Base-by-base conservation (phyloP, 2,329 filamentous ascomycete species). In the Phaeomoniella chlamydospora region DNA sequence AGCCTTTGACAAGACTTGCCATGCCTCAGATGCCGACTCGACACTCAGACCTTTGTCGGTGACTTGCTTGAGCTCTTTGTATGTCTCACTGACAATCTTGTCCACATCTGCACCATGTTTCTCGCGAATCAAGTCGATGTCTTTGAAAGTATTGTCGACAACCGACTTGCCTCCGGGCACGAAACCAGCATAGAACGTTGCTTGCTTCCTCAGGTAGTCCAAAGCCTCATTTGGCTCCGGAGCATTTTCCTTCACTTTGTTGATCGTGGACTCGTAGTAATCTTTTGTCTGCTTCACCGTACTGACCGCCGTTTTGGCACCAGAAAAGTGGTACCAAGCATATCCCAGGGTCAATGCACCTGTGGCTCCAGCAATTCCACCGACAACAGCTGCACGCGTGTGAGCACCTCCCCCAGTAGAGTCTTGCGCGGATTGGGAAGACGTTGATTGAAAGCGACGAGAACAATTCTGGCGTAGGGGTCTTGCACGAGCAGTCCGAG, bases 51-150 rank as follows among this genome's bases (percentile, higher is more conserved):
- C 74, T n/a, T 62, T 58, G 3, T 59, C 55, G 11, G 70, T 67
- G 2, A 78, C 58, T 15, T 70, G 64, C 45, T 76, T 74, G 37
- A 86, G 65, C 47, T 83, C 70, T 17, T 64, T 64, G 53, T 85
- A 85, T 2, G 78, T 71, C 33, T 82, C 72, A 15, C 59, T 64
- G 37, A 85, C 62, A 31, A 85, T 73, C 47, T 73, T 56, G 48
- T 85, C 76, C 4, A 82, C 77, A 51, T 86, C 79, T 0, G 78
- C 66, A 32, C 69, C 65, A 53, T 85, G 78, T 49, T 78, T 77
- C 43, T 71, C 57, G 31, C 74, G 70, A 18, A 86, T 65, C 18
- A 67, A 71, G 34, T 85, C 80, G 31, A 82, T 62, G 45, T 85
- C 80, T 15, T 78, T 64, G 56, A 86, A 87, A 0, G 71, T 72